Percentiles rank a stretch among this genome's conserved stretches.
These are phyloP conservation scores for Sporisorium sorghi DNA, from an alignment of 1,284 basidiomycete genomes.

Conservation along the genomic window DNA sequence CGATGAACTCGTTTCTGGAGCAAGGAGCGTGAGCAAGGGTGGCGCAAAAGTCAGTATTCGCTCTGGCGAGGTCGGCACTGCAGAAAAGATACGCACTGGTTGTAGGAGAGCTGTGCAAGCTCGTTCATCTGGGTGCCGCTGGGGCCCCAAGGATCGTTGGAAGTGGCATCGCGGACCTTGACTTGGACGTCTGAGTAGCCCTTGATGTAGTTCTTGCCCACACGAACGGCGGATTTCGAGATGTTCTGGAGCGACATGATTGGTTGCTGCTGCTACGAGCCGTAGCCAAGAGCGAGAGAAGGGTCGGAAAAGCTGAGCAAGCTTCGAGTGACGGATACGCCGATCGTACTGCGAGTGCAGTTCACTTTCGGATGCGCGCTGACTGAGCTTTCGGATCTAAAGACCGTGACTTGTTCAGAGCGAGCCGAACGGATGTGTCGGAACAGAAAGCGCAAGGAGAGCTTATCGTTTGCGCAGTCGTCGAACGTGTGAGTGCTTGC, in stretches of 20 bases:
- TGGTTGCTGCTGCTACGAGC: background rate
- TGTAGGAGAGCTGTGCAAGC: slow-evolving; percentile 95
- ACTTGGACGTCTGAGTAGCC: slow-evolving; percentile 76
- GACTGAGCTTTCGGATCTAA: background rate
- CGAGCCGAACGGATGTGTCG: slow-evolving; percentile 3
- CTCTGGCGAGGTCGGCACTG: background rate
- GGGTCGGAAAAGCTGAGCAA: background rate
- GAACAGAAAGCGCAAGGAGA: background rate
- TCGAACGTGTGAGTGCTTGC: slow-evolving; percentile 2
- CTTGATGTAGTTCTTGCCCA: slow-evolving; percentile 69
- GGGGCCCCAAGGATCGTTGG: slow-evolving; percentile 99
- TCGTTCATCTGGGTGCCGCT: slow-evolving; percentile 97
- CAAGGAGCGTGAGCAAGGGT: background rate
- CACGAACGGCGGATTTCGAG: slow-evolving; percentile 66
- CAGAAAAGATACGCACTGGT: slow-evolving; percentile 80
- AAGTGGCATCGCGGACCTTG: slow-evolving; percentile 97
- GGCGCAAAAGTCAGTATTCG: background rate
- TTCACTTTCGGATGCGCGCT: background rate
- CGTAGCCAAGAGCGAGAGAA: too few species aligned
- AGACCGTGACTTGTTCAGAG: background rate
- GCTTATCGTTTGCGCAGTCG: background rate
- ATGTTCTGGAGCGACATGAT: slow-evolving; percentile 67
- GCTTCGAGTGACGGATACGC: slow-evolving; percentile 1
- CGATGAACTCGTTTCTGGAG: slow-evolving; percentile 91
- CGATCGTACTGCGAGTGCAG: background rate